phyloP scores from a whole-genome alignment of 169 alveolate species.

The Plasmodium reichenowi region DNA sequence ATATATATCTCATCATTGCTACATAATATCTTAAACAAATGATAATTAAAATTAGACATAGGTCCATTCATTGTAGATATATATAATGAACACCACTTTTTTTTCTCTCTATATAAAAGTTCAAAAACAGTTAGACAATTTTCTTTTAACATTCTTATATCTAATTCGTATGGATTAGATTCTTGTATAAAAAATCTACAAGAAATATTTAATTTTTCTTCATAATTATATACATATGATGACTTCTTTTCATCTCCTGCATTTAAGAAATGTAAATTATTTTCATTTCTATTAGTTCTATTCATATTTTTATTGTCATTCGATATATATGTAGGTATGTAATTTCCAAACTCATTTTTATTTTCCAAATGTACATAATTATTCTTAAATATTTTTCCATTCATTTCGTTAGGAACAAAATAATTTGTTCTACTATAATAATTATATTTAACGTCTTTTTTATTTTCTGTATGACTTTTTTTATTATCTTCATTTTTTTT shows the following conservation, averaged over 20 bases:
- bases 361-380: background rate
- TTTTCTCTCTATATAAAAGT: conserved; percentile 29
- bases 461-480: background rate
- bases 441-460: conserved; percentile 1
- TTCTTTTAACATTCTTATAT: conserved; percentile 52
- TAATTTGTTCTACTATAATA: conserved; percentile 9
- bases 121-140: conserved; percentile 54
- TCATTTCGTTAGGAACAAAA: background rate
- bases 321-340: background rate
- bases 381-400: background rate
- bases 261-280: background rate
- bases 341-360: background rate
- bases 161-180: conserved; percentile 39
- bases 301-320: background rate
- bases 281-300: background rate
- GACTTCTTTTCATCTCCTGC: background rate
- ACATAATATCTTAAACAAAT: conserved; percentile 58
- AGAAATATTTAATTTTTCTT: conserved; percentile 35
- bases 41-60: conserved; percentile 71
- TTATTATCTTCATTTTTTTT: background rate
- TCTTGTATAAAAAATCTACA: conserved; percentile 49
- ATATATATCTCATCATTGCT: conserved; percentile 51
- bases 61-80: conserved; percentile 63
- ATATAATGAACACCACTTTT: conserved; percentile 54
- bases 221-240: conserved; percentile 12